Evolutionary conservation across 345 rosid species (phyloP), one percentile per base, ranked within the genome.

Genomic region (rapeseed (Brassica napus)): DNA sequence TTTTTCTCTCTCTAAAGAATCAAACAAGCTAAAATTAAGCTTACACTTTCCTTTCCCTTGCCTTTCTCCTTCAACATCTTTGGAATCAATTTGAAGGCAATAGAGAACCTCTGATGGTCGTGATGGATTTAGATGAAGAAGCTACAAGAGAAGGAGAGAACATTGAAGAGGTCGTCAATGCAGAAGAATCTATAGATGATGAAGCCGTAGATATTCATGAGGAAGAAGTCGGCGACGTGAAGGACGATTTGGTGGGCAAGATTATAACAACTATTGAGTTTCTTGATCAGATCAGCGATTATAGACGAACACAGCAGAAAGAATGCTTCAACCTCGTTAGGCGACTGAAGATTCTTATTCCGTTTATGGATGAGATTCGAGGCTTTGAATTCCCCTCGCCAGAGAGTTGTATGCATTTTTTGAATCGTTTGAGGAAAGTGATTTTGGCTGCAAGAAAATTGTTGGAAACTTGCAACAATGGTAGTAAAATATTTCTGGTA

Each of bases 241-340:
- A 79, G 7, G 54, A 6, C 8, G 76, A 52, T 52, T 52, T 69
- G 71, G 83, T 87, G 11, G 42, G 71, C 6, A 89, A 87, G 42
- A 86, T 84, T 0, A 23, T 82, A 34, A 69, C 71, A 0, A 30
- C 81, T 75, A 79, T 91, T 9, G 89, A 86, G 83, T 82, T 75
- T 1, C 82, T 83, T 3, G 88, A 89, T 67, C 86, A 76, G 30
- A 70, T 91, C 1, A 88, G 82, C 21, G 86, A 83, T 59, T 91
- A 78, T 68, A 76, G 93, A 69, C 72, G 82, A 75, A 85, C 91
- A 14, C 92, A 88, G 15, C 82, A 82, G 75, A 89, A 86, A 66
- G 97, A 93, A 76, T 86, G 94, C 26, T 82, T 61, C 63, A 72
- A 81, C 72, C 91, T 93, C 21, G 91, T 83, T 62, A 84, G 97